Base-by-base conservation (phyloP, 2,329 filamentous ascomycete genomes). In the Knufia fluminis region DNA sequence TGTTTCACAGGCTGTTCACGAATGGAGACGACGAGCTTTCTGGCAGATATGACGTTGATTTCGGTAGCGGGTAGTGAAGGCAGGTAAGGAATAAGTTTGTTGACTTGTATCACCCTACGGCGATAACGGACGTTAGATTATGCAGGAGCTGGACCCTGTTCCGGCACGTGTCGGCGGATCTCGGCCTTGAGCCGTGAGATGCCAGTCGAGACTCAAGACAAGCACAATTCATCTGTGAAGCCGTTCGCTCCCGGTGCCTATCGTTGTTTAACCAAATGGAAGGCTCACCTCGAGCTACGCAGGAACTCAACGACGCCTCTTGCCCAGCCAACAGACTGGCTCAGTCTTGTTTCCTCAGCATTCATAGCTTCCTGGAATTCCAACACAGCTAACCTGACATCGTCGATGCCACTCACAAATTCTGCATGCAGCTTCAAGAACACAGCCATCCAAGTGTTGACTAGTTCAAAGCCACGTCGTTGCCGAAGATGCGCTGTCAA, bases 401-500 rank as follows among this genome's bases (percentile, higher is more conserved):
- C 66, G 10, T 58, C 56, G 22, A 58, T 56, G 14, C 56, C 57
- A 19, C 54, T 48, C 24, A 85, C 69, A 14, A 75, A 68, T 53
- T 83, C 81, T 4, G 75, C 76, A 66, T 97, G 91, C 35, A 95
- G 71, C 42, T 83, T 79, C 52, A 98, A 65, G 61, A 97, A 94
- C 1, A 97, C 91, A 1, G 85, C 83, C 89, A 98, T 97, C 91
- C 92, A 98, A 0, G 89, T 88, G 67, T 97, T 90, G 14, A 88
- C 85, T 33, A 98, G 75, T 68, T 98, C 92, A 66, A 94, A 98
- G 66, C 97, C 92, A 42, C 78, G 79, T 55, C 83, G 80, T 20
- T 41, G 48, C 38, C 72, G 68, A 46, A 97, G 71, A 10, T 85
- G 76, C 48, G 71, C 74, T 0, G 86, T 94, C 49, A 98, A 68